A percentile compares a stretch with the other conserved stretches of the same genome.
Conservation (phyloP, 345 rosid genomes). For the Populus euphratica region DNA sequence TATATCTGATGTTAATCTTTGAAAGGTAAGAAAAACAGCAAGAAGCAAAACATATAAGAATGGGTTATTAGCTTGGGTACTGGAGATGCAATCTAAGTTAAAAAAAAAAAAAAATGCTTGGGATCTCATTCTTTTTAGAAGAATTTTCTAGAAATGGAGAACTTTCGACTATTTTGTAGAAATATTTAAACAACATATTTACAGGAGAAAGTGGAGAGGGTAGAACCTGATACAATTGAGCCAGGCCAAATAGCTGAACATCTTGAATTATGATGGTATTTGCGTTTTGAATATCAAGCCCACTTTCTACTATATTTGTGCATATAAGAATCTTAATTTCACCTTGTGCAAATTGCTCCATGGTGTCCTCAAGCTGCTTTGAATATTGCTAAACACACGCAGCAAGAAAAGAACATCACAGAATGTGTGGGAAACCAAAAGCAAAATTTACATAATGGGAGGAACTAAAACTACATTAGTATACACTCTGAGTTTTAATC, state of each 20-base stretch:
- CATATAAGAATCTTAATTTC: constrained; percentile 75
- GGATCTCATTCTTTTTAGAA: background rate
- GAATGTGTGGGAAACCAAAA: background rate
- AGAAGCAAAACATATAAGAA: background rate
- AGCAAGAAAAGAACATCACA: constrained; percentile 24
- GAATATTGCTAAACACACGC: constrained; percentile 62
- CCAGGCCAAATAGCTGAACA: constrained; percentile 91
- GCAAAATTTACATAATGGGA: background rate
- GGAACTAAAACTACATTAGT: background rate
- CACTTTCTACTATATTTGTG: constrained; percentile 94
- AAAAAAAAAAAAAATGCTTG: background rate
- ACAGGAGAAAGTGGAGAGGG: constrained; percentile 13
- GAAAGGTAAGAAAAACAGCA: background rate
- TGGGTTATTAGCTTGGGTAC: background rate
- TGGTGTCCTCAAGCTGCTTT: constrained; percentile 84
- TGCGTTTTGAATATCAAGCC: constrained; percentile 95
- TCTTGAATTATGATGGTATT: constrained; percentile 93
- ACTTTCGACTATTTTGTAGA: background rate
- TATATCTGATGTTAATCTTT: background rate
- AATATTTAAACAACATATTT: background rate
- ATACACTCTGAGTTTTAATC: background rate
- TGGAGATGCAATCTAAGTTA: background rate
- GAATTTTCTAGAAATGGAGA: background rate
- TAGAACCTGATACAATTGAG: constrained; percentile 88
- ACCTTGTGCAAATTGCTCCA: constrained; percentile 87